Evolutionary conservation across 805 yeast genomes (phyloP).

Genomic region (baker's yeast (Saccharomyces cerevisiae)): DNA sequence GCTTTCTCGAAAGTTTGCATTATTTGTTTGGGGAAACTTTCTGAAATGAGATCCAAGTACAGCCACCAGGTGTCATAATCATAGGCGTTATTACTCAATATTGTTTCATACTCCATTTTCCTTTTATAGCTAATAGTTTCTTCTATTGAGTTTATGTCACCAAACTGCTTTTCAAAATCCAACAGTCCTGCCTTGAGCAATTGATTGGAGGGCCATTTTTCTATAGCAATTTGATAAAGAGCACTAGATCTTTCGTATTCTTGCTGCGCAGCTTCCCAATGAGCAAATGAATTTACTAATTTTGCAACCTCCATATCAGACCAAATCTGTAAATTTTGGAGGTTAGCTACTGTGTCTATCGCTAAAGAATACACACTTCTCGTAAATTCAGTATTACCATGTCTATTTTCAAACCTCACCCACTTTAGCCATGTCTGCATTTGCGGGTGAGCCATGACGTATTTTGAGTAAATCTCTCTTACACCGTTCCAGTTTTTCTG

Average conservation of each 20-base stretch:
- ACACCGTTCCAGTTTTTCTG: constrained; percentile 51
- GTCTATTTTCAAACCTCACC: constrained; percentile 59
- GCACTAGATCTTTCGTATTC: constrained; percentile 59
- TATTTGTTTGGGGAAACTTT: constrained; percentile 21
- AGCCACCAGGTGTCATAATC: constrained; percentile 85
- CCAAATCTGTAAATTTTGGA: constrained; percentile 4
- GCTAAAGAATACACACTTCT: constrained; percentile 63
- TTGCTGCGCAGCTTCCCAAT: constrained; percentile 55
- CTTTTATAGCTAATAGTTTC: constrained; percentile 46
- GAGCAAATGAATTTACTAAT: constrained; percentile 43
- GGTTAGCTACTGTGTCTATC: constrained; percentile 41
- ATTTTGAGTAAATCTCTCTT: constrained; percentile 49
- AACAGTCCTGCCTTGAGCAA: constrained; percentile 38
- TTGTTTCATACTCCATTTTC: constrained; percentile 44
- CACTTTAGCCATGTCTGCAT: constrained; percentile 64
- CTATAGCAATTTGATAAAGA: constrained; percentile 45
- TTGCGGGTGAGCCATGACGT: constrained; percentile 44
- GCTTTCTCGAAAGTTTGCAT: constrained; percentile 10
- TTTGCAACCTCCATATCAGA: constrained; percentile 31
- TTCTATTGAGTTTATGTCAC: constrained; percentile 47
- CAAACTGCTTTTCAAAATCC: constrained; percentile 59
- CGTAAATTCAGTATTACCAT: constrained; percentile 39
- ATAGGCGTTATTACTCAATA: constrained; percentile 37
- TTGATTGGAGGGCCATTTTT: constrained; percentile 35
- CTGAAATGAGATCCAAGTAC: constrained; percentile 45